Evolutionary conservation across 164 flowering plant species (phyloP).

Genomic region (Tetrastigma voinierianum): DNA sequence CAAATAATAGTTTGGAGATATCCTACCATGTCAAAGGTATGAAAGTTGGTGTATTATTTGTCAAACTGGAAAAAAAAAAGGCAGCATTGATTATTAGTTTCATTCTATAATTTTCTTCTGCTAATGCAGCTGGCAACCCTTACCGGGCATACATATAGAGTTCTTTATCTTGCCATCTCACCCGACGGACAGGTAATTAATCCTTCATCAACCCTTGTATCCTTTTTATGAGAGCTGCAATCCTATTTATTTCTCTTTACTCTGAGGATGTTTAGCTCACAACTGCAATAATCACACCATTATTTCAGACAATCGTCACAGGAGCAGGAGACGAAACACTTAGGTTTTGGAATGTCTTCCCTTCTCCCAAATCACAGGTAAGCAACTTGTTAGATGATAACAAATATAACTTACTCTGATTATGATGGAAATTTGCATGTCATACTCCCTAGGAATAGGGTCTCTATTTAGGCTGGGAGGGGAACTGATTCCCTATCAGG

Average conservation of each 20-base stretch:
- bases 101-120: not conserved
- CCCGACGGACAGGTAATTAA: slow-evolving; percentile 93
- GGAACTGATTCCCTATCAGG: no score
- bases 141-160: slow-evolving; percentile 90
- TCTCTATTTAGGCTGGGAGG: no score
- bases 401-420: not conserved
- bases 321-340: slow-evolving; percentile 99
- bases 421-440: not conserved
- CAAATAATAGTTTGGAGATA: slow-evolving; percentile 95
- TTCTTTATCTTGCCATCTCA: slow-evolving; percentile 92
- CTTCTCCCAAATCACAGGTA: slow-evolving; percentile 95
- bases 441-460: no score
- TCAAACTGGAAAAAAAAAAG: no score
- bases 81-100: no score
- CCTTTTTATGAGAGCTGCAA: not conserved
- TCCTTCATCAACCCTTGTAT: not conserved
- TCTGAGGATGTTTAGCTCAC: not conserved
- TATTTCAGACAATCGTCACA: slow-evolving; percentile 83
- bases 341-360: slow-evolving; percentile 96
- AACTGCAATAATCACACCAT: not conserved
- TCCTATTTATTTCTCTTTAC: not conserved
- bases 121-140: slow-evolving; percentile 83
- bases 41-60: not conserved
- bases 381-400: not conserved
- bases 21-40: slow-evolving; percentile 94